phyloP scores from a whole-genome alignment of 2,329 filamentous ascomycete genomes.

The Paramyrothecium sp. region DNA sequence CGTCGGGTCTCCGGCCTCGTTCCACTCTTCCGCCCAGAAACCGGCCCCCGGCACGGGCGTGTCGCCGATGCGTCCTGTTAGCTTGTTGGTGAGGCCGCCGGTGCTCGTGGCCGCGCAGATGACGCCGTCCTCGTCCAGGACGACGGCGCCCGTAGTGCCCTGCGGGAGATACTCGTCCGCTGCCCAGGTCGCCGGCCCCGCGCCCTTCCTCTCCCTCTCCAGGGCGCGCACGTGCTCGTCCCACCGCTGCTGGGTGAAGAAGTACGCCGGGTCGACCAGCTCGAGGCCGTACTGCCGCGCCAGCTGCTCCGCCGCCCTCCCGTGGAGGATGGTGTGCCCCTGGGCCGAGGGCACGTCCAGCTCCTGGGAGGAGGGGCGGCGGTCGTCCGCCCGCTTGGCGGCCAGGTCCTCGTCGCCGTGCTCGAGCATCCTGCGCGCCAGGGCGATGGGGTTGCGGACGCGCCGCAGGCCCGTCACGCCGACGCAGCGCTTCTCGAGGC shows the following conservation, averaged over 20 bases:
- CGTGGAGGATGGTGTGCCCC: slow-evolving; percentile 69
- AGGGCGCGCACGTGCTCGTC: slow-evolving; percentile 68
- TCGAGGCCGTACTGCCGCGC: slow-evolving; percentile 69
- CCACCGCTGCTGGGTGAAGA: slow-evolving; percentile 77
- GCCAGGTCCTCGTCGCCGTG: slow-evolving; percentile 61
- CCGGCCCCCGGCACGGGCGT: slow-evolving; percentile 82
- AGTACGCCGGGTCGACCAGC: slow-evolving; percentile 68
- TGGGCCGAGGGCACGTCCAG: slow-evolving; percentile 56
- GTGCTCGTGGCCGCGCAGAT: slow-evolving; percentile 67
- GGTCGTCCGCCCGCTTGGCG: slow-evolving; percentile 12
- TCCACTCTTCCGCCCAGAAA: slow-evolving; percentile 89
- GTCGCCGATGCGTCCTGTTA: slow-evolving; percentile 81
- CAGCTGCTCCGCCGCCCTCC: slow-evolving; percentile 65
- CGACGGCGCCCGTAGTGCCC: slow-evolving; percentile 82
- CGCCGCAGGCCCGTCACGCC: slow-evolving; percentile 71
- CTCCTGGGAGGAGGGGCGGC: neutral
- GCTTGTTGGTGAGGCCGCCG: slow-evolving; percentile 85
- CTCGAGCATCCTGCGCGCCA: slow-evolving; percentile 71
- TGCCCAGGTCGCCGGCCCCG: slow-evolving; percentile 52
- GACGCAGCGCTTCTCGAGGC: slow-evolving; percentile 71
- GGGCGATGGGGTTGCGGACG: slow-evolving; percentile 76
- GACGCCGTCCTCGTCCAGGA: slow-evolving; percentile 72
- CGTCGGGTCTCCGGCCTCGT: slow-evolving; percentile 41
- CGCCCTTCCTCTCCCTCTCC: slow-evolving; percentile 43
- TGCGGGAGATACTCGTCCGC: slow-evolving; percentile 70